Base-by-base conservation (phyloP, 495 filamentous ascomycete species). In the Penicillium nucicola region DNA sequence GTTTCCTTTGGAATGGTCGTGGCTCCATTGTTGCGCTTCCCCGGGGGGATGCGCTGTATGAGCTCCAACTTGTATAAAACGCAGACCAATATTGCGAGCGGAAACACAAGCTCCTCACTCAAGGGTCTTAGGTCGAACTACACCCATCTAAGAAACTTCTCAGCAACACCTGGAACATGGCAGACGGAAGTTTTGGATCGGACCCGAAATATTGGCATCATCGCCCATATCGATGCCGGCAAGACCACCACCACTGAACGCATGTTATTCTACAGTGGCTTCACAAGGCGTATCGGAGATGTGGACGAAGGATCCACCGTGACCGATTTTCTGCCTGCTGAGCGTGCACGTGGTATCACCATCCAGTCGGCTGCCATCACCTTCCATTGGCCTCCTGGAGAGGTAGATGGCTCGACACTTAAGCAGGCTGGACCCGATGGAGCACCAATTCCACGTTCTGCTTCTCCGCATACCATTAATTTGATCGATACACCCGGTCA, bases 191-290 rank as follows among this genome's bases (percentile, higher is more conserved):
- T 67, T 42, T 65, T 86, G 19, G 70, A 74, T 36, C 77, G 70
- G 40, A 93, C 92, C 42, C 78, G 93, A 52, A 99, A 99, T 65
- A 97, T 99, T 70, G 95, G 95, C 33, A 99, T 99, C 53, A 96
- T 99, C 66, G 95, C 95, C 32, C 95, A 99, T 69, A 96, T 97
- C 52, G 95, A 97, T 83, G 95, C 95, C 39, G 93, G 95, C 40
- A 99, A 99, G 78, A 99, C 95, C 7, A 99, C 95, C 0, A 99
- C 95, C 0, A 97, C 95, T 4, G 95, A 99, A 82, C 91, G 95
- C 44, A 97, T 97, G 93, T 87, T 99, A 62, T 97, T 92, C 59
- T 95, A 97, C 64, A 95, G 91, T 56, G 93, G 95, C 5, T 84
- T 88, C 53, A 93, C 92, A 5, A 77, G 89, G 40, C 76, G 90